Conservation (phyloP, 176 grass and related monocot species). For the Oryza rufipogon region DNA sequence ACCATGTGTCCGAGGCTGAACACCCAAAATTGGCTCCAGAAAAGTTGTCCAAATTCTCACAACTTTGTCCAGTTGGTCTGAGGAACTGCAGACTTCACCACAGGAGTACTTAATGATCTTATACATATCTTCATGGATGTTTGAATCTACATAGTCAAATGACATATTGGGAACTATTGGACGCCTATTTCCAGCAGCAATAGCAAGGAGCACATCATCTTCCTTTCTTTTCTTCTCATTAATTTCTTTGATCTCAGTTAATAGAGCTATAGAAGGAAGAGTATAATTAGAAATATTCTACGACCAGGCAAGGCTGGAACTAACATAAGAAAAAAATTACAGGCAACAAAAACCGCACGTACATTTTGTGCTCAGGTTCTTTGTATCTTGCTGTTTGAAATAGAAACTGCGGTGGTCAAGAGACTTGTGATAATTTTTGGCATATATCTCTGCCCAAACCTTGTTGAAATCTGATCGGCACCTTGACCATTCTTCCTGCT, state of each 20-base stretch:
- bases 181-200: slow-evolving; percentile 83
- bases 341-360: slow-evolving; percentile 23
- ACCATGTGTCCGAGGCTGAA: slow-evolving; percentile 56
- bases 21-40: slow-evolving; percentile 81
- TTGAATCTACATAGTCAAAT: slow-evolving; percentile 74
- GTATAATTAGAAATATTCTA: slow-evolving; percentile 38
- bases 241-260: slow-evolving; percentile 99
- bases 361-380: slow-evolving; percentile 96
- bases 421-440: slow-evolving; percentile 98
- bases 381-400: slow-evolving; percentile 99
- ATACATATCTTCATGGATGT: slow-evolving; percentile 88
- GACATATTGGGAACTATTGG: slow-evolving; percentile 90
- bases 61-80: slow-evolving; percentile 94
- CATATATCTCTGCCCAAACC: slow-evolving; percentile 97
- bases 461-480: slow-evolving; percentile 95
- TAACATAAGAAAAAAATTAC: slow-evolving; percentile 33
- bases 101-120: slow-evolving; percentile 96
- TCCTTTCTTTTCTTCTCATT: slow-evolving; percentile 97
- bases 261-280: slow-evolving; percentile 72
- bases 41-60: slow-evolving; percentile 88
- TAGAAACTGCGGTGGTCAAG: slow-evolving; percentile 99
- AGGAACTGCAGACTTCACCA: slow-evolving; percentile 85
- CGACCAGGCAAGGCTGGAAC: slow-evolving; percentile 32
- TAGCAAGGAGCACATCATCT: slow-evolving; percentile 88
- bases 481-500: slow-evolving; percentile 91